Evolutionary conservation across 768 basidiomycete genomes (phyloP).

Genomic region (Trametes meyenii): DNA sequence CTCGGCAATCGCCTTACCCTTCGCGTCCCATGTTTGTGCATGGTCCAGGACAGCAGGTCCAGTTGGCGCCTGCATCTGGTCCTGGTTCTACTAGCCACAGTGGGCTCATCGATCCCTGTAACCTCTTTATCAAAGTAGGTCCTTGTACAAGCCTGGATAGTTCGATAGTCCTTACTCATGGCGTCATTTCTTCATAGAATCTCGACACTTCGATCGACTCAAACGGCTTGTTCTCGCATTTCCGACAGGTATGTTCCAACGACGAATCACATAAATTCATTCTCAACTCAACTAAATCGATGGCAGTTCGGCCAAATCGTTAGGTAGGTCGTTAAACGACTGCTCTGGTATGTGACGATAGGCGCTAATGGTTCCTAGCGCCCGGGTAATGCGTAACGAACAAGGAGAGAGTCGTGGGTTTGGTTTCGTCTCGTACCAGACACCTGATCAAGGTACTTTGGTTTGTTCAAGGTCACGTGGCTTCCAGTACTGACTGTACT

Average conservation of each 20-base stretch:
- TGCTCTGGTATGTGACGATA: background rate
- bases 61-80: slow-evolving; percentile 71
- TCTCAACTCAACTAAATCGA: slow-evolving; percentile 19
- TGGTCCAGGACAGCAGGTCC: slow-evolving; percentile 90
- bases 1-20: slow-evolving; percentile 50
- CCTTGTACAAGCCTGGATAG: background rate
- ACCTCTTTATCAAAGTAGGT: slow-evolving; percentile 83
- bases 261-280: slow-evolving; percentile 2
- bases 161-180: background rate
- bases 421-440: slow-evolving; percentile 88
- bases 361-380: slow-evolving; percentile 47
- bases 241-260: slow-evolving; percentile 62
- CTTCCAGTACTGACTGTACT: slow-evolving; percentile 1
- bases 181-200: slow-evolving; percentile 53
- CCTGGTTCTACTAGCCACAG: slow-evolving; percentile 85
- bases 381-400: slow-evolving; percentile 91
- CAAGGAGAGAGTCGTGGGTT: slow-evolving; percentile 81
- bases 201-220: slow-evolving; percentile 85
- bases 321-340: slow-evolving; percentile 52
- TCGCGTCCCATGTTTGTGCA: slow-evolving; percentile 67
- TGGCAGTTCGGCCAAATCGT: slow-evolving; percentile 85
- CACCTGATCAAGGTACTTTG: slow-evolving; percentile 73
- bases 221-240: slow-evolving; percentile 80
- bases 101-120: slow-evolving; percentile 89
- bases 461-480: background rate